Percentiles rank a stretch among this genome's conserved stretches.
Evolutionary conservation across 2,329 filamentous ascomycete species (phyloP).

Genomic region (Pseudocercospora musae): DNA sequence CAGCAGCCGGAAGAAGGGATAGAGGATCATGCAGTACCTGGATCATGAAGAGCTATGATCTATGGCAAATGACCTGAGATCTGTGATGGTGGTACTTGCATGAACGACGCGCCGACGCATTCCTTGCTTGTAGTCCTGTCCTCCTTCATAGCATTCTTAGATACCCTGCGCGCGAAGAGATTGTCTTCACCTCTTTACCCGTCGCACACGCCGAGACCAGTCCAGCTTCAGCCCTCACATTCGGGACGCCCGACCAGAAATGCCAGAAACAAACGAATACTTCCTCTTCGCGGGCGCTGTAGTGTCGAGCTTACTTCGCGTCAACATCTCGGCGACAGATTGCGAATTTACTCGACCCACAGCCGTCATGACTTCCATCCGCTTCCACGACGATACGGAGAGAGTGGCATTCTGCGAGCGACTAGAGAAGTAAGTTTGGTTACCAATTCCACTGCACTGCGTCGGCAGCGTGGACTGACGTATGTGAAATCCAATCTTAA

Average conservation of each 20-base stretch:
- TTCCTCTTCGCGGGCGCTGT: no score
- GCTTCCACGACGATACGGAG: no score
- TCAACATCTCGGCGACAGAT: background rate
- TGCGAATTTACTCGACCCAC: background rate
- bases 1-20: constrained; percentile 9
- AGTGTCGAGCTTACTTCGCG: no score
- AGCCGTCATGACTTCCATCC: background rate
- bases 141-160: background rate
- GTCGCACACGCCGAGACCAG: background rate
- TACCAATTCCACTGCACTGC: background rate
- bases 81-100: background rate
- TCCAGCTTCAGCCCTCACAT: background rate
- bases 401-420: background rate
- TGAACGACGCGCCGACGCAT: background rate
- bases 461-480: no score
- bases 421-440: background rate
- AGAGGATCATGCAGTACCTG: background rate
- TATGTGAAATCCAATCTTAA: no score
- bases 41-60: background rate
- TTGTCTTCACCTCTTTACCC: background rate
- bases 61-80: background rate
- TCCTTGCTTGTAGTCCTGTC: background rate
- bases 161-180: background rate
- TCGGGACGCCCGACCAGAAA: background rate
- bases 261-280: background rate